Evolutionary conservation across 441 rosid genomes (phyloP), one percentile per base, ranked within the genome.

Genomic region (Hura crepitans): DNA sequence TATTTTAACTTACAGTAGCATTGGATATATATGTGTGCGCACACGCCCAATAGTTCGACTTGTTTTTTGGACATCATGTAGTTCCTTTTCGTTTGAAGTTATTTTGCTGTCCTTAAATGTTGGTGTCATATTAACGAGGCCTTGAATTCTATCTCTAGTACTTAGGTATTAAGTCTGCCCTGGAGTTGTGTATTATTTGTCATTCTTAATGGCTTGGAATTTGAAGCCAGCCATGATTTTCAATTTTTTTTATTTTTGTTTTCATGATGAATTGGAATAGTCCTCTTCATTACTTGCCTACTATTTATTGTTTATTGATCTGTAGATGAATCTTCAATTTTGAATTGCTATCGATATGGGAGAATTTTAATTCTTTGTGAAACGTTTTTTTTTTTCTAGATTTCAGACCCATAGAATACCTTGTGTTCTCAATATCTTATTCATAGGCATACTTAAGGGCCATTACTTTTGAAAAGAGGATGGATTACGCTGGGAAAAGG

Each of bases 401-500:
- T 66, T 49, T 49, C 15, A 5, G n/a, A 43, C 22, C 31, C 22
- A 42, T 25, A 33, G 15, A 50, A 51, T 51, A 33, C 20, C 49
- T 6, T 49, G 4, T 35, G 46, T 33, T 66, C 70, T 35, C 43
- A 11, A 66, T 39, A 50, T n/a, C 31, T 65, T 20, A 17, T 65
- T 20, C 46, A 30, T 15, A 39, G 30, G 11, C 58, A 31, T 33
- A 47, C 28, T 28, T 30, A n/a, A 12, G 59, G 33, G 25, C 31
- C 18, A 51, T 33, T 66, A n/a, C 39, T 13, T 22, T 30, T 57
- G 28, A 57, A 30, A 30, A 14, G 35, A 2, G 33, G 62, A 50
- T n/a, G 2, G 25, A n/a, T 10, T 18, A 27, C 33, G 14, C 61
- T 3, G 42, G 62, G 37, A 55, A 50, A 69, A 65, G 84, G 65